These are phyloP conservation scores for Gnaphalium uliginosum DNA, from an alignment of 129 eudicot genomes.

Conservation along the genomic window DNA sequence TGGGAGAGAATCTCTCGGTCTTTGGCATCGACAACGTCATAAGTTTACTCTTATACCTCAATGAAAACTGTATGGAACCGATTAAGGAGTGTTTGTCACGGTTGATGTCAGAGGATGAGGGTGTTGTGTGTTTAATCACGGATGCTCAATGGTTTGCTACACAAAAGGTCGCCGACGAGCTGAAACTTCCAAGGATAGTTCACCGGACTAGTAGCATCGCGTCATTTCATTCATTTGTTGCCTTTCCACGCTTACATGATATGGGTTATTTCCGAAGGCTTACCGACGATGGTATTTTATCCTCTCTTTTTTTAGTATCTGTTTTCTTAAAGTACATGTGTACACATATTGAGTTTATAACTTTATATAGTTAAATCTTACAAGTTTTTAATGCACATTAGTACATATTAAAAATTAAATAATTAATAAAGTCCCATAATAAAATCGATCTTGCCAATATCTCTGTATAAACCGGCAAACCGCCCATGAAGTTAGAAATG, in stretches of 20 bases:
- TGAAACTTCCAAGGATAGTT: slow-evolving; percentile 44
- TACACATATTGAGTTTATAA: too few species aligned
- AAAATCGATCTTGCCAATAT: too few species aligned
- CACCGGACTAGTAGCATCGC: slow-evolving; percentile 29
- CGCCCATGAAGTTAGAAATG: too few species aligned
- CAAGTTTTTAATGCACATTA: too few species aligned
- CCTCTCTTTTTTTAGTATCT: background rate
- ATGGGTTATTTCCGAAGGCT: slow-evolving; percentile 18
- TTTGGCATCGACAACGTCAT: background rate
- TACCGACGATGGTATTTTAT: slow-evolving; percentile 11
- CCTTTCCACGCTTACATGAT: background rate
- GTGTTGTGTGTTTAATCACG: slow-evolving; percentile 46
- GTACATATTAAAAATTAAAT: too few species aligned
- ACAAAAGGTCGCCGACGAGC: slow-evolving; percentile 33
- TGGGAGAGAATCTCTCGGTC: background rate
- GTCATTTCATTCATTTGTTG: slow-evolving; percentile 30
- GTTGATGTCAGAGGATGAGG: slow-evolving; percentile 25
- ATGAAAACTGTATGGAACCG: slow-evolving; percentile 29
- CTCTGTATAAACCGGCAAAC: too few species aligned
- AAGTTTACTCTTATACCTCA: slow-evolving; percentile 17
- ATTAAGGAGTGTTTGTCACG: slow-evolving; percentile 31
- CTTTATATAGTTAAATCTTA: too few species aligned
- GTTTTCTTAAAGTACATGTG: too few species aligned
- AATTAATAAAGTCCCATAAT: too few species aligned
- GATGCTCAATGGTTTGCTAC: slow-evolving; percentile 50